Percentiles rank a stretch among this genome's conserved stretches.
Evolutionary conservation across 257 asterid genomes (phyloP).

Genomic region (Solanum tacnaense): DNA sequence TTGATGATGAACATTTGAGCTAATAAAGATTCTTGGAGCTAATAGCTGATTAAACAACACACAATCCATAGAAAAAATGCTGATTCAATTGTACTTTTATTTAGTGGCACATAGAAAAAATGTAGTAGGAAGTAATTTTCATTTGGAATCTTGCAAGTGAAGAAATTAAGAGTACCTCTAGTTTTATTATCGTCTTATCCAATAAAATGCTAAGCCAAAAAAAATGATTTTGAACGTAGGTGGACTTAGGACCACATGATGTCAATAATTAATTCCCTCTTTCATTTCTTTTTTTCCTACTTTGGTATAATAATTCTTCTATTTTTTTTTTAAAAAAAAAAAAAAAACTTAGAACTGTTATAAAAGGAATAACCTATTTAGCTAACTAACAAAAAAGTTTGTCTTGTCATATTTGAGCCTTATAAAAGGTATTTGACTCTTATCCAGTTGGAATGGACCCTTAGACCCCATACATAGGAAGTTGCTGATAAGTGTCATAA

Average conservation of each 20-base stretch:
- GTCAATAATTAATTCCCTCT: too few relatives aligned
- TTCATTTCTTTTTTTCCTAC: too few relatives aligned
- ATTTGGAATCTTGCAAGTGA: not conserved
- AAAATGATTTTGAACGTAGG: not conserved
- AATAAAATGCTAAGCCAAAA: not conserved
- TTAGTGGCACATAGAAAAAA: not conserved
- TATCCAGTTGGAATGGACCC: too few relatives aligned
- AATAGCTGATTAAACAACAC: constrained; percentile 23
- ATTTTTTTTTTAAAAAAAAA: too few relatives aligned
- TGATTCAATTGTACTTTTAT: not conserved
- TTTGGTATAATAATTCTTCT: too few relatives aligned
- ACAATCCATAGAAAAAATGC: constrained; percentile 25
- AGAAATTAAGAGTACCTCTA: constrained; percentile 6
- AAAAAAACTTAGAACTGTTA: not conserved
- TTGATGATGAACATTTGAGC: not conserved
- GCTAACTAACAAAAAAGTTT: too few relatives aligned
- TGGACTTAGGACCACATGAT: not conserved
- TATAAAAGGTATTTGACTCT: too few relatives aligned
- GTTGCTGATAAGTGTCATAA: too few relatives aligned
- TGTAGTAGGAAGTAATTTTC: not conserved
- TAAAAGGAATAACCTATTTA: too few relatives aligned
- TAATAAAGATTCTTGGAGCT: constrained; percentile 18
- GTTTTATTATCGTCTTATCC: constrained; percentile 14
- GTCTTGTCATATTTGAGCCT: not conserved
- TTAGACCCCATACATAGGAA: too few relatives aligned